phyloP scores from a whole-genome alignment of 305 asterid genomes.

The Fraxinus greggii region DNA sequence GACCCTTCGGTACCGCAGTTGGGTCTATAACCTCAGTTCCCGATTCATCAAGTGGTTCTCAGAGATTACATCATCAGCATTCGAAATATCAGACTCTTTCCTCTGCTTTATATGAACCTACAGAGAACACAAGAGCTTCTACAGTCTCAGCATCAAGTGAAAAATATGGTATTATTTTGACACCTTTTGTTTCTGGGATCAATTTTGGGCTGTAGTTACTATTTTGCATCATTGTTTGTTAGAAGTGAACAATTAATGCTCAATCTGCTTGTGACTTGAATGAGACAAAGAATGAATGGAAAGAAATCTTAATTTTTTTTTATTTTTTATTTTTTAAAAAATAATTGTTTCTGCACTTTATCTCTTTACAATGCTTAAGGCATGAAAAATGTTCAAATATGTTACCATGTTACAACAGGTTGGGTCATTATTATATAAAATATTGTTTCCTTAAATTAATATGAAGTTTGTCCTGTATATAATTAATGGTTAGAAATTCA shows the following conservation, averaged over 20 bases:
- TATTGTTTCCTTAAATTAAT: not conserved
- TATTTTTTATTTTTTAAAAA: not conserved
- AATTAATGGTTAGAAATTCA: not conserved
- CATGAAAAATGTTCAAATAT: not conserved
- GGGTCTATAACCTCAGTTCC: conserved; percentile 34
- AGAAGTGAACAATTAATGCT: not conserved
- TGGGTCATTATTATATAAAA: not conserved
- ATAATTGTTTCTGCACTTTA: too few species aligned
- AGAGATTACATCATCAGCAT: conserved; percentile 48
- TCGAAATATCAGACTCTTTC: conserved; percentile 68
- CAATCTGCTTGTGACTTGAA: not conserved
- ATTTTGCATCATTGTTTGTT: not conserved
- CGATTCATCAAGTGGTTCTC: conserved; percentile 40
- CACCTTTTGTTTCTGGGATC: not conserved
- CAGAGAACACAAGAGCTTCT: conserved; percentile 46
- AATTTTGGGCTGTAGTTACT: not conserved
- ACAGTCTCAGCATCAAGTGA: conserved; percentile 42
- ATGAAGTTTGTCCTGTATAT: not conserved
- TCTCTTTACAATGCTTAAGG: not conserved
- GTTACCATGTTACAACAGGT: not conserved
- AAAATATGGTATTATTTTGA: conserved; percentile 41
- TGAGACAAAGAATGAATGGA: not conserved
- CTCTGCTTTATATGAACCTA: conserved; percentile 69
- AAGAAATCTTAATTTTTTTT: not conserved
- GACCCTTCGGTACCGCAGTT: conserved; percentile 23